Conservation (phyloP, 805 yeast genomes). For the Wickerhamomyces alni region DNA sequence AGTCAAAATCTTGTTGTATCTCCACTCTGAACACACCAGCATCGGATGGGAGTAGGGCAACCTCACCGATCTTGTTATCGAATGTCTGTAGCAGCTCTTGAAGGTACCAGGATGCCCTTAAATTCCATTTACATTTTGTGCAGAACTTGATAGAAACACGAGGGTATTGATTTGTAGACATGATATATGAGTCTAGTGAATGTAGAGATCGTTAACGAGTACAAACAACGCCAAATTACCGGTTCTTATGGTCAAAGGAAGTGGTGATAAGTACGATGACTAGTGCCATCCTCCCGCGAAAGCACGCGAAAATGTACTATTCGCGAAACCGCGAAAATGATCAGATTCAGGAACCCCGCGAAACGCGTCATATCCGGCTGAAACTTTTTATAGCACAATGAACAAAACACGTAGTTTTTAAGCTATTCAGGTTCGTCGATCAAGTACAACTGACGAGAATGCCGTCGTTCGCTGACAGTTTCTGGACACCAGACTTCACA, state of each 20-base stretch:
- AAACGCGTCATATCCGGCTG: not conserved
- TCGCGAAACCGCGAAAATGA: too few species aligned
- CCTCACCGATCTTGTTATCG: constrained; percentile 48
- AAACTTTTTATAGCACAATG: not conserved
- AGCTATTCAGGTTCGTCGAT: too few species aligned
- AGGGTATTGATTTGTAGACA: constrained; percentile 37
- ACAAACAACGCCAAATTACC: too few species aligned
- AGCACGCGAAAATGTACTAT: not conserved
- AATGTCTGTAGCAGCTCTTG: constrained; percentile 86
- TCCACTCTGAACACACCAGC: constrained; percentile 58
- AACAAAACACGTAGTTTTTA: too few species aligned
- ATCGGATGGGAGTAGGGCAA: constrained; percentile 41
- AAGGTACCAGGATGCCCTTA: constrained; percentile 81
- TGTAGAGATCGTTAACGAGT: too few species aligned
- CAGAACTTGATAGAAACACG: constrained; percentile 68
- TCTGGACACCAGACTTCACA: constrained; percentile 67
- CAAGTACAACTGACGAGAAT: constrained; percentile 12
- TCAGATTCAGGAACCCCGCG: too few species aligned
- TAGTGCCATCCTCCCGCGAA: too few species aligned
- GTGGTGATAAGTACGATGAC: too few species aligned
- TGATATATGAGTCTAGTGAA: too few species aligned
- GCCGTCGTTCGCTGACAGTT: constrained; percentile 65
- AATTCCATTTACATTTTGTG: constrained; percentile 82
- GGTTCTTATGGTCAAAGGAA: too few species aligned
- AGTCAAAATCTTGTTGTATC: constrained; percentile 32